Evolutionary conservation across 2,329 filamentous ascomycete genomes (phyloP), one percentile per base, ranked within the genome.

Genomic region (Verticillium albo-atrum): DNA sequence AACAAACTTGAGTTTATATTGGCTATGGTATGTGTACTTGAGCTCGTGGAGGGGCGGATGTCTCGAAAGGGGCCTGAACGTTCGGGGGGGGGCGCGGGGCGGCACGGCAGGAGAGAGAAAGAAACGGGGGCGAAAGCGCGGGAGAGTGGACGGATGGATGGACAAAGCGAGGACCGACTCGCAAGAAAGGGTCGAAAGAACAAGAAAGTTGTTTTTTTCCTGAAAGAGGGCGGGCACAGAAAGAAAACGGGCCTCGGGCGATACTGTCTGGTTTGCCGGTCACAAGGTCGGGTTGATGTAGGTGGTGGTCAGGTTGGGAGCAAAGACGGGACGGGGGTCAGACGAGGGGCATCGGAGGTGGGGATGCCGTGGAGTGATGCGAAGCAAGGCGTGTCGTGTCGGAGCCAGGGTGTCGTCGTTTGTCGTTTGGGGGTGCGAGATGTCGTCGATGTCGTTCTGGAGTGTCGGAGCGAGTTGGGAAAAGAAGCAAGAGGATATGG

Each of bases 1-100:
- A 57, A 35, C 25, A 27, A 57, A 57, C 30, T 74, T 77, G 77
- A 73, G 80, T 72, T 76, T 79, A 71, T 79, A 77, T 80, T 80
- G 73, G 76, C 75, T 80, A 79, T 74, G 73, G 77, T 79, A 75
- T 75, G 70, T 78, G 79, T 54, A 32, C 52, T 32, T 54, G 52
- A 54, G 52, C 52, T 54, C 27, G 30, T 6, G 12, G 25, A 15
- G 28, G 52, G 52, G 17, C n/a, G 28, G 10, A 12, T 23, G 52
- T 54, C 26, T 28, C 30, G 28, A 54, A 53, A 17, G 25, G 51
- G 42, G 17, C 10, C 9, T 23, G n/a, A n/a, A n/a, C n/a, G 20
- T 47, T 47, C 42, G 42, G 42, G 42, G 25, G 42, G 42, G 42
- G 25, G 42, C 42, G 42, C n/a, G 42, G 9, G 42, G 42, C 42